Evolutionary conservation across 2,329 filamentous ascomycete genomes (phyloP).

Genomic region (Pestalotiopsis sp.): DNA sequence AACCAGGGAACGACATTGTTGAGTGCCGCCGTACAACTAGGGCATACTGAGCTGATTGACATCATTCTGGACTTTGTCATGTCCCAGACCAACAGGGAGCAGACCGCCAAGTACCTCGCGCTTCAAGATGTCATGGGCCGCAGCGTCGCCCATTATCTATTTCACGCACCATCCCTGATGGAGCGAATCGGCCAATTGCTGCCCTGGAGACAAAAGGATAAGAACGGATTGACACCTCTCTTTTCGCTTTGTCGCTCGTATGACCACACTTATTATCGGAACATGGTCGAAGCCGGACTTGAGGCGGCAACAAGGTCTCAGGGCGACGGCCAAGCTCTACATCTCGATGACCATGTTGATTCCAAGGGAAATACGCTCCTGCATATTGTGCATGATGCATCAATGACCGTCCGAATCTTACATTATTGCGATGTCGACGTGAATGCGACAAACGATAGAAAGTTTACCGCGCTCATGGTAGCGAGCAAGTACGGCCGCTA

Average conservation of each 20-base stretch:
- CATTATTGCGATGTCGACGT: constrained; percentile 90
- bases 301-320: constrained; percentile 74
- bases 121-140: constrained; percentile 83
- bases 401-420: constrained; percentile 75
- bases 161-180: constrained; percentile 85
- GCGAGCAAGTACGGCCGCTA: constrained; percentile 97
- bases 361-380: constrained; percentile 90
- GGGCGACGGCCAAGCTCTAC: constrained; percentile 76
- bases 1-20: constrained; percentile 88
- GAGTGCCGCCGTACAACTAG: constrained; percentile 87
- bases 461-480: constrained; percentile 95
- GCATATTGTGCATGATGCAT: constrained; percentile 90
- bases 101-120: constrained; percentile 69
- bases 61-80: constrained; percentile 74
- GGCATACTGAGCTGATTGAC: constrained; percentile 74
- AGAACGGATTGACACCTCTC: constrained; percentile 95
- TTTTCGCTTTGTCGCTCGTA: constrained; percentile 96
- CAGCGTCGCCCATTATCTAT: constrained; percentile 93
- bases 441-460: constrained; percentile 93
- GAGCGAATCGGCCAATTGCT: constrained; percentile 74
- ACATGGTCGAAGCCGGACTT: constrained; percentile 85
- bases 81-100: constrained; percentile 53
- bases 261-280: constrained; percentile 83
- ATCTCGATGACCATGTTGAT: constrained; percentile 92
- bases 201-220: constrained; percentile 89